Evolutionary conservation across 768 basidiomycete species (phyloP), one percentile per base, ranked within the genome.

Genomic region (Tephrocybe sp.): DNA sequence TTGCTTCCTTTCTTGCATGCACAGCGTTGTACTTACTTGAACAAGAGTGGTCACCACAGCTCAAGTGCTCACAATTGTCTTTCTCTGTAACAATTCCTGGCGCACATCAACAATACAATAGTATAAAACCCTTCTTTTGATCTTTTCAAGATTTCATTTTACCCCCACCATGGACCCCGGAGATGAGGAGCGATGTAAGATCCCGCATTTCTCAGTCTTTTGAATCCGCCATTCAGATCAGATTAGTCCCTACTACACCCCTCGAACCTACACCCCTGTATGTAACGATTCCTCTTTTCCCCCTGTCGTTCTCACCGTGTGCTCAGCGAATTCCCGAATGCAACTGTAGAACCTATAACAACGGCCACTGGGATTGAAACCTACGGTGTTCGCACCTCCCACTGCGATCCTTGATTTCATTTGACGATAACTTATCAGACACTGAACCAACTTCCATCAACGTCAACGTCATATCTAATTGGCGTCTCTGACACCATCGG

Each of bases 171-270:
- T 56, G 55, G 44, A 52, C 13, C 43, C 55, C 9, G 34, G 30
- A 34, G 48, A 56, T 37, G 34, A 40, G 18, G 36, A 46, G 13
- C 39, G 43, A 40, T 52, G 55, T 56, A 38, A 39, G 51, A 32
- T 22, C 31, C 46, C 30, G 21, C n/a, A n/a, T 40, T 15, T 9
- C 5, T 15, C 15, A 35, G 27, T 27, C 12, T 13, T 26, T 12
- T 9, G 13, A 26, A 15, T 2, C 49, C 21, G 24, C 19, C 25
- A 6, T 49, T 36, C 8, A 40, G 30, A 45, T 41, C 40, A 50
- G 25, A 50, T 47, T 30, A 56, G 55, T 36, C 44, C 55, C 55
- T 28, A 41, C 51, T 24, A 56, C 55, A 27, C 55, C 55, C 22
- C 46, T 39, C n/a, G 50, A 51, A 51, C 36, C 36, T 40, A 46